Conservation (phyloP, 2,329 filamentous ascomycete genomes). For the Grosmannia huntii region DNA sequence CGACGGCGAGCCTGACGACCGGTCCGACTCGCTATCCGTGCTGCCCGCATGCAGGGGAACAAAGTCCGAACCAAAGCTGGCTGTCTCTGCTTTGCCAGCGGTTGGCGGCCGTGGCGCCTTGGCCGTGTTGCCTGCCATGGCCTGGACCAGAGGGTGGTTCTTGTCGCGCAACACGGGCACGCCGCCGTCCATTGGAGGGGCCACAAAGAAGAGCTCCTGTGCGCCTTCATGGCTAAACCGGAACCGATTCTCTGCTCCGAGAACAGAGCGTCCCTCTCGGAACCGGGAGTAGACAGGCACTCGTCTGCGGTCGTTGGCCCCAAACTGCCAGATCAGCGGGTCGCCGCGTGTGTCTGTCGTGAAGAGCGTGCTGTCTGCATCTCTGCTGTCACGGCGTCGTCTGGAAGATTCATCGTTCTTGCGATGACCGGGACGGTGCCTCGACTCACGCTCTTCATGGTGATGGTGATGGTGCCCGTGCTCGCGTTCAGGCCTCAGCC, state of each 20-base stretch:
- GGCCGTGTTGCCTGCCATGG: neutral
- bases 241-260: slow-evolving; percentile 50
- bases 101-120: neutral
- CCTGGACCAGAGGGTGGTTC: slow-evolving; percentile 28
- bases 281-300: slow-evolving; percentile 58
- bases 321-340: slow-evolving; percentile 60
- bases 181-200: slow-evolving; percentile 30
- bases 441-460: neutral
- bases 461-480: neutral
- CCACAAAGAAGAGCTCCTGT: slow-evolving; percentile 40
- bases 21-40: neutral
- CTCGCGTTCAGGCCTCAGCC: neutral
- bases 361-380: slow-evolving; percentile 26
- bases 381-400: neutral
- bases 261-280: slow-evolving; percentile 55
- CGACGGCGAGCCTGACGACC: neutral
- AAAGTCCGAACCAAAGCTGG: slow-evolving; percentile 27
- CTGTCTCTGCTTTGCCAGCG: neutral
- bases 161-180: slow-evolving; percentile 29
- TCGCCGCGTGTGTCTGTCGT: slow-evolving; percentile 66
- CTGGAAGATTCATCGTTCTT: neutral
- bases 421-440: neutral
- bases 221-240: slow-evolving; percentile 55
- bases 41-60: slow-evolving; percentile 25
- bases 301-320: slow-evolving; percentile 56